Percentiles rank a stretch among this genome's conserved stretches.
phyloP scores from a whole-genome alignment of 352 stramenopile genomes.

The Phytophthora constricta region DNA sequence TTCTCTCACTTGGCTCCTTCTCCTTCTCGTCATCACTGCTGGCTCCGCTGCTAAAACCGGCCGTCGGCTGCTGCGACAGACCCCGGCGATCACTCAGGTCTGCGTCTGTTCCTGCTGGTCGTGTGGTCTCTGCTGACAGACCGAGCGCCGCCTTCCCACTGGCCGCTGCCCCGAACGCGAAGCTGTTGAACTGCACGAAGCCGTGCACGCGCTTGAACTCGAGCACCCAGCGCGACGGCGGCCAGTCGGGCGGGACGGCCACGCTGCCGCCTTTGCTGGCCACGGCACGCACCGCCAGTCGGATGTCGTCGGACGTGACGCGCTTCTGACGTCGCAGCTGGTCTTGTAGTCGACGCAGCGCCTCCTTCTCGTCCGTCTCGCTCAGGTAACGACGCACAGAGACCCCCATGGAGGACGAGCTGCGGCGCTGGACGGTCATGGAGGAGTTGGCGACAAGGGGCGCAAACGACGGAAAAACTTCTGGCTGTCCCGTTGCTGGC shows the following conservation, averaged over 20 bases:
- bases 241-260: conserved; percentile 51
- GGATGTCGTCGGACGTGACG: conserved; percentile 61
- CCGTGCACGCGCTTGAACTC: conserved; percentile 59
- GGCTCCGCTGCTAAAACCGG: conserved; percentile 19
- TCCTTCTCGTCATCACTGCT: conserved; percentile 22
- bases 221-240: conserved; percentile 50
- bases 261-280: conserved; percentile 43
- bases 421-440: background rate
- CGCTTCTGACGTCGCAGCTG: conserved; percentile 48
- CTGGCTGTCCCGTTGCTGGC: no score
- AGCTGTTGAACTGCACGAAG: conserved; percentile 45
- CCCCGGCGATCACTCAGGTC: background rate
- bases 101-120: background rate
- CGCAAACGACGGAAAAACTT: no score
- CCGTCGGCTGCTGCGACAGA: conserved; percentile 2
- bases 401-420: background rate
- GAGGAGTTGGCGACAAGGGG: background rate
- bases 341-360: conserved; percentile 42
- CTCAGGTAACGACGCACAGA: conserved; percentile 33
- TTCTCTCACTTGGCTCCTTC: background rate
- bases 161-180: conserved; percentile 8
- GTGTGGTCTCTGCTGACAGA: conserved; percentile 9
- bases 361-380: conserved; percentile 47
- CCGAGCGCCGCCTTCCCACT: background rate
- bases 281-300: conserved; percentile 50